Evolutionary conservation across 495 filamentous ascomycete species (phyloP), one percentile per base, ranked within the genome.

Genomic region (Pyrenula aspistea): DNA sequence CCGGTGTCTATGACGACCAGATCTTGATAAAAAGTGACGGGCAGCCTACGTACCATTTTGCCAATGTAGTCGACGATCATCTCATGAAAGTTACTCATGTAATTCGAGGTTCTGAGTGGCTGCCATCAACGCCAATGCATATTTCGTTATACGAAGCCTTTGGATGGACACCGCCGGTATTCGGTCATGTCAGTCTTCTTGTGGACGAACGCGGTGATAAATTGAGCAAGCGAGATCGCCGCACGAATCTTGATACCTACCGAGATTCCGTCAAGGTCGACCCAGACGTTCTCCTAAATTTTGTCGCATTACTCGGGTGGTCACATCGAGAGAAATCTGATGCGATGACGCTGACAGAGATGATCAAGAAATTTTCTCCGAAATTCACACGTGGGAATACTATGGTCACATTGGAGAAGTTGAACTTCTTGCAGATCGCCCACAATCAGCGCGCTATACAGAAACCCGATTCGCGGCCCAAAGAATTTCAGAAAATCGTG

Each of bases 11-110:
- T 55, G 85, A 88, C 56, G 88, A 91, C 66, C 90, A 88, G 10
- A 84, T 98, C 60, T 73, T 98, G 50, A 67, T 95, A 24, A 98
- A 97, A 69, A 83, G 83, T 8, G 93, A 98, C 63, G 91, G 91
- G 0, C 83, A 85, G 54, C 93, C 93, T 0, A 97, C 93, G 10
- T 98, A 98, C 64, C 93, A 97, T 67, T 83, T 98, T 55, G 93
- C 93, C 2, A 97, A 96, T 68, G 91, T 98, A 22, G 85, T 98
- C 21, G 93, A 98, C 67, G 93, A 98, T 67, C 88, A 94, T 65
- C 71, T 79, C 53, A 98, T 98, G 93, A 68, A 86, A 54, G 94
- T 98, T 64, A 97, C 90, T 2, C 91, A 96, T 70, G 94, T 98
- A 22, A 86, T 97, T 54, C 82, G 93, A 48, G 93, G 89, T 53